Base-by-base conservation (phyloP, 768 basidiomycete species). In the Boletus reticuloceps region DNA sequence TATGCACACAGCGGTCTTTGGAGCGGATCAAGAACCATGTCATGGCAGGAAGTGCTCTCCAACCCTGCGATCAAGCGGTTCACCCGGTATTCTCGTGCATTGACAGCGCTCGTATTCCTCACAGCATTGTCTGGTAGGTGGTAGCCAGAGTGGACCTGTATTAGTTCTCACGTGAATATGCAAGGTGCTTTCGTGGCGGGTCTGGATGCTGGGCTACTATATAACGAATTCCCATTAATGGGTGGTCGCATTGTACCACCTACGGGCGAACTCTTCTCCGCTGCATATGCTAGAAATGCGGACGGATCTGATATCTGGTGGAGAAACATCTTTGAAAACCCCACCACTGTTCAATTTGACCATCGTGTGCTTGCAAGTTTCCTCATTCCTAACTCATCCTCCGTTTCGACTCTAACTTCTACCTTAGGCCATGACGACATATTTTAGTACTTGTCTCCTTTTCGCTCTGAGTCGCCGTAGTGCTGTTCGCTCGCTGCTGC, bases 151-250 rank as follows among this genome's bases (percentile, higher is more conserved):
- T 0, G 17, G 39, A n/a, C 38, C 14, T 46, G 16, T 31, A 20
- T 12, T 1, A 8, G 56, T 37, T 45, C 45, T 54, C 42, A 60
- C 40, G 50, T 14, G 39, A 51, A 38, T 34, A 25, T 32, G 20
- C 50, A 67, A 96, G 96, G 97, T 49, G 97, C 97, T 6, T 98
- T 99, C 64, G 97, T 99, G 29, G 97, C 97, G 37, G 97, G 97
- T 14, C 79, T 99, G 41, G 97, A 99, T 69, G 97, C 97, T 1
- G 97, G 97, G 14, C 73, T 99, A 51, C 70, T 94, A n/a, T 98
- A 98, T 74, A 99, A 99, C 67, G 96, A 98, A 67, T 99, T 97
- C 75, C 97, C 97, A 0, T 73, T 88, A 6, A 99, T 99, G 96
- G 96, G 93, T 37, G 94, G 89, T 8, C 80, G 85, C 16, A 70